Conservation (phyloP, 805 yeast species). For the Saccharomyces cerevisiae region DNA sequence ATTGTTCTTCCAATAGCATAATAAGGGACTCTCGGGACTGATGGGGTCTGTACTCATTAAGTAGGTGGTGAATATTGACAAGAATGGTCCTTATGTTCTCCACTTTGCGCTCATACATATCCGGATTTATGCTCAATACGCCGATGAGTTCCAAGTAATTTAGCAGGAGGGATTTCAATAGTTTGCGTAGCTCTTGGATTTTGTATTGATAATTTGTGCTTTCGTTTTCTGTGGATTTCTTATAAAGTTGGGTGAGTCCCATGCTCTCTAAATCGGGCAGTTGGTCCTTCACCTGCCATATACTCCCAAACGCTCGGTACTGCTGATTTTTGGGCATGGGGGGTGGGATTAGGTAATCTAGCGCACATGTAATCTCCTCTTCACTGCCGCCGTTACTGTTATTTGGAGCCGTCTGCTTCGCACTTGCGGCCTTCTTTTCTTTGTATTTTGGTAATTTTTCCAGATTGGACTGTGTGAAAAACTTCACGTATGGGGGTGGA, state of each 20-base stretch:
- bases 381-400: conserved; percentile 30
- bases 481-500: conserved; percentile 77
- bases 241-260: conserved; percentile 71
- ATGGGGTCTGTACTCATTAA: conserved; percentile 90
- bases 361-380: conserved; percentile 24
- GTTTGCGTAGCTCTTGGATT: conserved; percentile 66
- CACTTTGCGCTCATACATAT: conserved; percentile 50
- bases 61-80: conserved; percentile 82
- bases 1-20: conserved; percentile 60
- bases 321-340: conserved; percentile 49
- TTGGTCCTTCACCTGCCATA: conserved; percentile 74
- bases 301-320: conserved; percentile 81
- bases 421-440: conserved; percentile 14
- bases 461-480: conserved; percentile 65
- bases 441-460: conserved; percentile 32
- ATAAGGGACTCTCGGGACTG: conserved; percentile 88
- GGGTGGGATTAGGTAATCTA: conserved; percentile 60
- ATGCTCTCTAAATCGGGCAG: conserved; percentile 67
- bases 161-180: conserved; percentile 68
- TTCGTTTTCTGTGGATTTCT: conserved; percentile 16
- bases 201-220: conserved; percentile 38
- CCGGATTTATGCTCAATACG: conserved; percentile 65
- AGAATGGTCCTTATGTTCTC: conserved; percentile 74
- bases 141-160: conserved; percentile 81
- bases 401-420: conserved; percentile 2